phyloP scores from a whole-genome alignment of 257 asterid species.

The Ehretia macrophylla region DNA sequence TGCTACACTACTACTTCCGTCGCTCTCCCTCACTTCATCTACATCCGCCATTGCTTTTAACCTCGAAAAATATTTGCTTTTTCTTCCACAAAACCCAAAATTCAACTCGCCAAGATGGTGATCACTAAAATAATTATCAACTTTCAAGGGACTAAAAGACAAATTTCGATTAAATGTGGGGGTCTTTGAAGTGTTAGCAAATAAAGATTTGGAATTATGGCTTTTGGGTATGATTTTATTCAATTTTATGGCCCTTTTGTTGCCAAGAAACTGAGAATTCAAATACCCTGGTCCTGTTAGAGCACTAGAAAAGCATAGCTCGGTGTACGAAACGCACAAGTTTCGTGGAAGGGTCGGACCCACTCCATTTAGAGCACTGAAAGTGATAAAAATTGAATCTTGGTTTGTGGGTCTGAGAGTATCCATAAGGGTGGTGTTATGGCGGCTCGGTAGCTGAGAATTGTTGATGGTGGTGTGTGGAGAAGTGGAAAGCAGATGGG shows the following conservation, averaged over 20 bases:
- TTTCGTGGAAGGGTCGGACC: no score
- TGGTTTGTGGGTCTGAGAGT: conserved; percentile 1
- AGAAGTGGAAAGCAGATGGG: background rate
- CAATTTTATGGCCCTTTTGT: background rate
- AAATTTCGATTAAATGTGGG: conserved; percentile 11
- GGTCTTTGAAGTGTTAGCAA: conserved; percentile 4
- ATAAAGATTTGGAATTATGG: conserved; percentile 14
- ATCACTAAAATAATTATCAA: conserved; percentile 11
- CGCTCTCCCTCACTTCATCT: conserved; percentile 31
- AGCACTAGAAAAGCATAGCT: no score
- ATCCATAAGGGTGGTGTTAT: background rate
- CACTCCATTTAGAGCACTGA: conserved; percentile 3
- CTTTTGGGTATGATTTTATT: conserved; percentile 8
- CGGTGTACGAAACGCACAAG: conserved; percentile 10
- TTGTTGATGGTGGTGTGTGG: background rate
- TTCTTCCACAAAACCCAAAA: conserved; percentile 22
- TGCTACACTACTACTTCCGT: conserved; percentile 13
- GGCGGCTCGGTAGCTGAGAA: background rate
- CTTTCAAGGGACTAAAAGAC: conserved; percentile 23
- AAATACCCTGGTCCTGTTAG: conserved; percentile 4
- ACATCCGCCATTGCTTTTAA: conserved; percentile 47
- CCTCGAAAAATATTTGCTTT: conserved; percentile 24
- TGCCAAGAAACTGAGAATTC: conserved; percentile 12
- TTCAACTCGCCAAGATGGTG: conserved; percentile 16
- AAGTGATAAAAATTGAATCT: conserved; percentile 5